phyloP scores from a whole-genome alignment of 441 rosid genomes.

The Codiaeum variegatum region DNA sequence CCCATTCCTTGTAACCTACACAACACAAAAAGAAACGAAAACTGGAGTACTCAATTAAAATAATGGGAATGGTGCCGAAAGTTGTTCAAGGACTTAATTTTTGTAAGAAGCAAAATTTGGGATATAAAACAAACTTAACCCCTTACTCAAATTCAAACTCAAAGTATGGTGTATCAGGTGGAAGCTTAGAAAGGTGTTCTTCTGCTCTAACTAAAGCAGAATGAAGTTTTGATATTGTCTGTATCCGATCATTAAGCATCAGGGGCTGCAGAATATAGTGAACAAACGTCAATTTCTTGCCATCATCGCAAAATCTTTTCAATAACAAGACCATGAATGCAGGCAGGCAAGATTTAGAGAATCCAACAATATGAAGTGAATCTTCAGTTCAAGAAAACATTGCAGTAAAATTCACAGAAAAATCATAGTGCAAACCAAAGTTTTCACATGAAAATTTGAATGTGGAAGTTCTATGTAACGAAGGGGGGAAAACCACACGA shows the following conservation, averaged over 20 bases:
- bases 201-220: conserved; percentile 59
- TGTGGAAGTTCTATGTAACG: not conserved
- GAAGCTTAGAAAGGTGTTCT: conserved; percentile 62
- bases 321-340: not conserved
- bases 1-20: conserved; percentile 68
- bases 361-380: not conserved
- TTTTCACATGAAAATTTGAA: not conserved
- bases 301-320: not conserved
- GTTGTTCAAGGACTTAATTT: not conserved
- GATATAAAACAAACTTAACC: not conserved
- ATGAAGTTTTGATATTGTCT: conserved; percentile 46
- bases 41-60: not conserved
- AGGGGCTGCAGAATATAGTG: conserved; percentile 36
- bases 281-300: not conserved
- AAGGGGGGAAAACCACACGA: not conserved
- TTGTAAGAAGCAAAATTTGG: not conserved
- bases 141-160: conserved; percentile 57
- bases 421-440: not conserved
- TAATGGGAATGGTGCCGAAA: not conserved
- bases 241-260: conserved; percentile 77
- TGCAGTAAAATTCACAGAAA: not conserved
- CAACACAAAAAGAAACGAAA: not conserved
- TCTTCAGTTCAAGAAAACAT: not conserved
- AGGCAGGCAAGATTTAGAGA: not conserved
- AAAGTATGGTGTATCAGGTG: conserved; percentile 50